These are phyloP conservation scores for Fusarium sp. DNA, from an alignment of 2,329 filamentous ascomycete genomes.

Conservation along the genomic window DNA sequence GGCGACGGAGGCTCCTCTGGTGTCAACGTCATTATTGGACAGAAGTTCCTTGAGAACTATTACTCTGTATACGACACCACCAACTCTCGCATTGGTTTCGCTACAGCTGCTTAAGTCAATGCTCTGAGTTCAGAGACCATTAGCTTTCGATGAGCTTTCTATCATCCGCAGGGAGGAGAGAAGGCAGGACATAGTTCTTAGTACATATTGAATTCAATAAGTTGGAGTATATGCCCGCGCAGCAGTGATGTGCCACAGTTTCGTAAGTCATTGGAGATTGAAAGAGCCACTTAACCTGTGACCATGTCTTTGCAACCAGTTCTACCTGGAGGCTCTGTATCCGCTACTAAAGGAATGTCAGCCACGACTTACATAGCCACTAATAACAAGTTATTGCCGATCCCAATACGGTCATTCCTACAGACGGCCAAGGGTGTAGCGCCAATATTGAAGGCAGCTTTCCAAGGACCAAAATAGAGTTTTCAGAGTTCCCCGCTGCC, in stretches of 20 bases:
- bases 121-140: accelerated
- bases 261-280: background rate
- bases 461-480: background rate
- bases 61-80: background rate
- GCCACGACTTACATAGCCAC: accelerated
- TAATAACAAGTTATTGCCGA: background rate
- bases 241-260: background rate
- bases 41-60: slow-evolving; percentile 5
- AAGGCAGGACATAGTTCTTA: accelerated
- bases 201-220: background rate
- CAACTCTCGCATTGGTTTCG: background rate
- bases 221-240: background rate
- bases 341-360: accelerated
- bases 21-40: background rate
- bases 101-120: background rate
- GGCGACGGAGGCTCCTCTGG: background rate
- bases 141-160: background rate
- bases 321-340: accelerated
- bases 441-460: too few species aligned
- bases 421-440: background rate
- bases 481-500: background rate
- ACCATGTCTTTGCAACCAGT: accelerated
- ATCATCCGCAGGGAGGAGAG: accelerated
- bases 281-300: accelerated
- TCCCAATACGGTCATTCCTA: accelerated